These are phyloP conservation scores for Prunella vulgaris DNA, from an alignment of 257 asterid genomes.

Conservation along the genomic window DNA sequence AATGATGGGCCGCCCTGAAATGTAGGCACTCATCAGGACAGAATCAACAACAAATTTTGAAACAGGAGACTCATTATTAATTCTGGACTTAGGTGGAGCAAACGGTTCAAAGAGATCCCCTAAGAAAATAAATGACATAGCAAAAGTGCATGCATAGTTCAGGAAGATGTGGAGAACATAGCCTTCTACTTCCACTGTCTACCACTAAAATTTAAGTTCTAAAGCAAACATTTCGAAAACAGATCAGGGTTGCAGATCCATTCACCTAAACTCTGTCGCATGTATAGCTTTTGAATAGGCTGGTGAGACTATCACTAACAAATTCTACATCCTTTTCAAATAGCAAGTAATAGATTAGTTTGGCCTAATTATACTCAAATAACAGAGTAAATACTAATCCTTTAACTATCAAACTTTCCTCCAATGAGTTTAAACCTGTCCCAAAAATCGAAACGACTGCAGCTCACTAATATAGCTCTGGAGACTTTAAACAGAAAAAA, in stretches of 20 bases:
- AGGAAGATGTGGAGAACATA: neutral
- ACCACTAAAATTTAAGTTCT: no score
- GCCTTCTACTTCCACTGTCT: neutral
- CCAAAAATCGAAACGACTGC: neutral
- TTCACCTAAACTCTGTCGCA: neutral
- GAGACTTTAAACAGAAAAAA: neutral
- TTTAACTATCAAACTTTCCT: neutral
- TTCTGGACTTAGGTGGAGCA: neutral
- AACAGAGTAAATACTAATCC: neutral
- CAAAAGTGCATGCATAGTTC: neutral
- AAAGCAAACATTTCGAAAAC: neutral
- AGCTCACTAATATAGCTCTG: neutral
- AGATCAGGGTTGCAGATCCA: neutral
- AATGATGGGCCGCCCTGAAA: conserved; percentile 72
- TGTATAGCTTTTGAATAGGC: neutral
- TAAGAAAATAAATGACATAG: neutral
- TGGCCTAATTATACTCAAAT: neutral
- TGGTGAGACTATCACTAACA: neutral
- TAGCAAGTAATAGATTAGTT: neutral
- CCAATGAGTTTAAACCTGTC: neutral
- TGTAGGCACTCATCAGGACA: neutral
- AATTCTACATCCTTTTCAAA: neutral
- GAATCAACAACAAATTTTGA: neutral
- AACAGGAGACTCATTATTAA: neutral
- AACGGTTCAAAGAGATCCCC: neutral